These are phyloP conservation scores for Camellia lanceoleosa DNA, from an alignment of 148 eudicot genomes.

Conservation along the genomic window DNA sequence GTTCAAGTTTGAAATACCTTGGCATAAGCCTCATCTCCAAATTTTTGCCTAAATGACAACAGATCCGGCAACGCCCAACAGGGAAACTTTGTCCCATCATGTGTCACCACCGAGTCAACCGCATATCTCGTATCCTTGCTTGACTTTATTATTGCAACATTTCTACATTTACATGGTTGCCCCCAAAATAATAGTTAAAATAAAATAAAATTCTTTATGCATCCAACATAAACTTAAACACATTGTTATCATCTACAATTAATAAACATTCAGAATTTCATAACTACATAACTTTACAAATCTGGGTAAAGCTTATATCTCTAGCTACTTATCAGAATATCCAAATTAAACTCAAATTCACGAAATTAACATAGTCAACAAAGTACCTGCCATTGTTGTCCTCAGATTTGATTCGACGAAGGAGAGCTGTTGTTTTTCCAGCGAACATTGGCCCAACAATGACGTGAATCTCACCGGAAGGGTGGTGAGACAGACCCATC, in stretches of 20 bases:
- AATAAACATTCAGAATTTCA: too few relatives aligned
- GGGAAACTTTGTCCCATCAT: conserved; percentile 79
- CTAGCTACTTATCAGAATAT: background rate
- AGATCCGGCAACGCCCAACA: conserved; percentile 78
- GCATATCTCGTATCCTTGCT: conserved; percentile 82
- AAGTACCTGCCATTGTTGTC: conserved; percentile 58
- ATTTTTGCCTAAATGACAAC: conserved; percentile 45
- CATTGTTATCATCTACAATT: too few relatives aligned
- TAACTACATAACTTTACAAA: background rate
- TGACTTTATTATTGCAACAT: conserved; percentile 84
- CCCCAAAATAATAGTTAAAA: background rate
- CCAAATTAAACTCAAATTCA: background rate
- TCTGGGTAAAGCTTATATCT: background rate
- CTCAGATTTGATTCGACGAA: conserved; percentile 66
- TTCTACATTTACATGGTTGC: conserved; percentile 34
- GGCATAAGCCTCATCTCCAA: conserved; percentile 66
- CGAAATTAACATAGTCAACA: background rate
- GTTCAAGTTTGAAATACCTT: conserved; percentile 39
- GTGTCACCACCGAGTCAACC: conserved; percentile 77
- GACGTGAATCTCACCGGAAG: conserved; percentile 76
- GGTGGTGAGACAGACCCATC: background rate
- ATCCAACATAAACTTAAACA: background rate
- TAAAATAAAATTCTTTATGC: background rate
- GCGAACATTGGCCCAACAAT: conserved; percentile 91
- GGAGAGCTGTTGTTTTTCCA: conserved; percentile 81